Percentiles rank a stretch among this genome's conserved stretches.
These are phyloP conservation scores for Paramecium caudatum DNA, from an alignment of 73 alveolate genomes.

Conservation along the genomic window DNA sequence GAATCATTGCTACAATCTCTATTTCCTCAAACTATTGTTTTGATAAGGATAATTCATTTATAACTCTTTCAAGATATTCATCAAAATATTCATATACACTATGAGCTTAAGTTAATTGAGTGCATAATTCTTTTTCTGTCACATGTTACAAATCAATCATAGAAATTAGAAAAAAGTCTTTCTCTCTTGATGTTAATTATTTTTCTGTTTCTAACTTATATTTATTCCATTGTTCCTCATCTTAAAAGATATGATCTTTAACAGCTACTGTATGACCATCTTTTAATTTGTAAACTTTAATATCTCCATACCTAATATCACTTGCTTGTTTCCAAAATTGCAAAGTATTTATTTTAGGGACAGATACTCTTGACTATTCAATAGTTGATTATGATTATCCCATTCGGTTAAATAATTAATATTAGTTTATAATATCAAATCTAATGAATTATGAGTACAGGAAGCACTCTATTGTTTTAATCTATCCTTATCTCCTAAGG, in stretches of 20 bases:
- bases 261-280: conserved; percentile 26
- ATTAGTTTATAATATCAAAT: not conserved
- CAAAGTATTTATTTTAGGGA: not conserved
- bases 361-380: not conserved
- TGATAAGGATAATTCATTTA: not conserved
- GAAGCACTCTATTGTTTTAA: conserved; percentile 20
- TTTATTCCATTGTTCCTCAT: conserved; percentile 27
- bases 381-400: conserved; percentile 26
- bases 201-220: not conserved
- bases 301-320: conserved; percentile 54
- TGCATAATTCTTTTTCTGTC: conserved; percentile 55
- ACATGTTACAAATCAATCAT: conserved; percentile 51
- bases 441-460: not conserved
- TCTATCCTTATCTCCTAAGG: not conserved
- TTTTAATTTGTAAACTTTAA: not conserved
- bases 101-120: conserved; percentile 52
- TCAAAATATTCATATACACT: conserved; percentile 47
- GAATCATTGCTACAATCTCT: conserved; percentile 46
- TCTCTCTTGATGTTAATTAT: not conserved
- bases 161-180: not conserved
- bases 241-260: conserved; percentile 32
- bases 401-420: conserved; percentile 48
- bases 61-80: conserved; percentile 50
- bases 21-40: conserved; percentile 52
- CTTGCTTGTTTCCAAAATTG: not conserved